Evolutionary conservation across 2,329 filamentous ascomycete species (phyloP), one percentile per base, ranked within the genome.

Genomic region (Aspergillus udagawae): DNA sequence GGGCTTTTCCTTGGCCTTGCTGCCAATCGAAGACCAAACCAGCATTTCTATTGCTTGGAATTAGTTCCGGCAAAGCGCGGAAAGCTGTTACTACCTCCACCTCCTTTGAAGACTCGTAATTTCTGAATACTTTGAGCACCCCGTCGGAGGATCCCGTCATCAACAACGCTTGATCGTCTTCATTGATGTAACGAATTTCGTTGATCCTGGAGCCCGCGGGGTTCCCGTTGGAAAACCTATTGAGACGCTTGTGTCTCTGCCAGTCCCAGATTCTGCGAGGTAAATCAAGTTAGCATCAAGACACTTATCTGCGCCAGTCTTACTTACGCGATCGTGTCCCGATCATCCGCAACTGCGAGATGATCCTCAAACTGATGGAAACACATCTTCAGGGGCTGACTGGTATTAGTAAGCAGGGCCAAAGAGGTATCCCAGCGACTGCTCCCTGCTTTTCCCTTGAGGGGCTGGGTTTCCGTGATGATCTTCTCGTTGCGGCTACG

Each of bases 11-110:
- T 65, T 91, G 91, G n/a, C 95, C 92, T 76, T 99, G 94, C 73
- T 97, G 93, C 94, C 94, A 99, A 73, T 99, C 93, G 71, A 97
- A 95, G 27, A 97, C 93, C 76, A 99, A 88, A 23, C 94, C 94
- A 1, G 92, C 92, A 72, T 96, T 96, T 68, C 92, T 89, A 67
- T 93, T 96, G 73, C 91, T 96, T 3, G 92, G 91, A 5, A 97
- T 89, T 71, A 97, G 89, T 75, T 99, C 91, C 12, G 91, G 96
- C 58, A 99, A 77, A 4, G 94, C 94, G 49, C 94, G 86, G 86
- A 95, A 97, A 20, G 91, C 85, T 0, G 93, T 92, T 3, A 95
- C 92, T 29, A 99, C 83, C 75, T 96, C 90, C 28, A 94, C 87
- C 52, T 86, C 82, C 61, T 83, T 82, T 49, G 87, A 82, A 23